These are phyloP conservation scores for Nicotiana noctiflora DNA, from an alignment of 257 asterid species.

Conservation along the genomic window DNA sequence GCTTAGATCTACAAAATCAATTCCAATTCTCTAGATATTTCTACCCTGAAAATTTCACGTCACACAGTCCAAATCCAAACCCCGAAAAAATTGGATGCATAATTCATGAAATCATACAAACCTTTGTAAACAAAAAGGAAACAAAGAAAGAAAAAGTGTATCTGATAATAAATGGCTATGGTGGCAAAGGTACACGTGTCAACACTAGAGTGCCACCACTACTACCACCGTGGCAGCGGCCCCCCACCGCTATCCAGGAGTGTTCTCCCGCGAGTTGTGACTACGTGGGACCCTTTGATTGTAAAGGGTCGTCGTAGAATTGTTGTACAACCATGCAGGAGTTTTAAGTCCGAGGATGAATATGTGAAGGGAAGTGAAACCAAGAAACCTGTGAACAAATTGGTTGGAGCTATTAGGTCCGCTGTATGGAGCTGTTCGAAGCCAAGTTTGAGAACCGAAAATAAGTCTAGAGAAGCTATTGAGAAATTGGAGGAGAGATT, in stretches of 20 bases:
- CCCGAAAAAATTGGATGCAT: background rate
- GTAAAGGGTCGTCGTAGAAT: conserved; percentile 32
- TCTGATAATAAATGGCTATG: conserved; percentile 33
- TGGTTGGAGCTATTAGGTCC: conserved; percentile 44
- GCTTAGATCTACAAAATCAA: background rate
- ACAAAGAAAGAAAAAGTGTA: background rate
- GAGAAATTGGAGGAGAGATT: conserved; percentile 69
- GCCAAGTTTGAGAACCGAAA: conserved; percentile 60
- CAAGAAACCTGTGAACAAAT: conserved; percentile 22
- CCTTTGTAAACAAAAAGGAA: background rate
- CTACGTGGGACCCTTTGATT: conserved; percentile 27
- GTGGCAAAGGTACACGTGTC: conserved; percentile 59
- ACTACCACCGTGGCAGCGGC: conserved; percentile 31
- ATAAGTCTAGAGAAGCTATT: conserved; percentile 39
- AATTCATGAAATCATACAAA: background rate
- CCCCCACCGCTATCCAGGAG: conserved; percentile 32
- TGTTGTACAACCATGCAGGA: conserved; percentile 46
- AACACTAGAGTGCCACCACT: conserved; percentile 39
- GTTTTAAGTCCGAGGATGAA: conserved; percentile 55
- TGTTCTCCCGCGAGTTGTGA: conserved; percentile 22
- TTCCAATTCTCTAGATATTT: conserved; percentile 15
- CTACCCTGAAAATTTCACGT: background rate
- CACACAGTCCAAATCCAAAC: conserved; percentile 6
- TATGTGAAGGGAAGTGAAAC: conserved; percentile 15
- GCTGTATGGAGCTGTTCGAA: conserved; percentile 80